A percentile compares a stretch with the other conserved stretches of the same genome.
phyloP scores from a whole-genome alignment of 768 basidiomycete species.

The Lepiota brunneoincarnata region DNA sequence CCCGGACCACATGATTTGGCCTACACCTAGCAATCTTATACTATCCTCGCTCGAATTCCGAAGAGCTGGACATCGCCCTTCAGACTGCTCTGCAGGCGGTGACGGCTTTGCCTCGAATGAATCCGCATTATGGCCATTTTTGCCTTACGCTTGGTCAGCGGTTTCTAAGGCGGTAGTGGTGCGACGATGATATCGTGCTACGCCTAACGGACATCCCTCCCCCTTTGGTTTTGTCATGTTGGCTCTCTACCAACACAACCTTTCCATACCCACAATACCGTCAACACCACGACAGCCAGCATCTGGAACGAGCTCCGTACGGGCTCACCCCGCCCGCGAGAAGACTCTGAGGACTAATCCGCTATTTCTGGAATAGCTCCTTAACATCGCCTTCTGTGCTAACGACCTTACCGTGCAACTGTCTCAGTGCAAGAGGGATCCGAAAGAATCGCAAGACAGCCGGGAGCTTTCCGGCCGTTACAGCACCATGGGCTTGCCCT shows the following conservation, averaged over 20 bases:
- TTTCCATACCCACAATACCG: not conserved
- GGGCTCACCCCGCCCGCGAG: not conserved
- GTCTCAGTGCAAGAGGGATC: not conserved
- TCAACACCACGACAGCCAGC: not conserved
- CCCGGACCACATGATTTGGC: not conserved
- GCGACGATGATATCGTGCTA: not conserved
- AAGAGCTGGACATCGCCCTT: not conserved
- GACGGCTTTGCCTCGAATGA: not conserved
- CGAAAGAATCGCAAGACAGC: not conserved
- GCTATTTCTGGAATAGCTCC: not conserved
- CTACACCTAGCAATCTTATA: not conserved
- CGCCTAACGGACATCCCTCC: not conserved
- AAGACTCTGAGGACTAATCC: not conserved
- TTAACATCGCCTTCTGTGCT: not conserved
- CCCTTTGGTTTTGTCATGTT: not conserved
- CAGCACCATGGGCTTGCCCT: not conserved
- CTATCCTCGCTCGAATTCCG: not conserved
- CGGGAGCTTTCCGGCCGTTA: not conserved
- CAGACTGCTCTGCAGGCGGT: not conserved
- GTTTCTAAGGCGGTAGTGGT: not conserved
- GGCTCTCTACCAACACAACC: not conserved
- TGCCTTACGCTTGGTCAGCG: conserved; percentile 1
- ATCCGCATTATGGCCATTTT: not conserved
- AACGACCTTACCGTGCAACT: not conserved
- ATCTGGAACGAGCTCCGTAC: not conserved